Percentiles rank a stretch among this genome's conserved stretches.
These are phyloP conservation scores for Candida pseudoviswanathii DNA, from an alignment of 1,139 yeast species.

Conservation along the genomic window DNA sequence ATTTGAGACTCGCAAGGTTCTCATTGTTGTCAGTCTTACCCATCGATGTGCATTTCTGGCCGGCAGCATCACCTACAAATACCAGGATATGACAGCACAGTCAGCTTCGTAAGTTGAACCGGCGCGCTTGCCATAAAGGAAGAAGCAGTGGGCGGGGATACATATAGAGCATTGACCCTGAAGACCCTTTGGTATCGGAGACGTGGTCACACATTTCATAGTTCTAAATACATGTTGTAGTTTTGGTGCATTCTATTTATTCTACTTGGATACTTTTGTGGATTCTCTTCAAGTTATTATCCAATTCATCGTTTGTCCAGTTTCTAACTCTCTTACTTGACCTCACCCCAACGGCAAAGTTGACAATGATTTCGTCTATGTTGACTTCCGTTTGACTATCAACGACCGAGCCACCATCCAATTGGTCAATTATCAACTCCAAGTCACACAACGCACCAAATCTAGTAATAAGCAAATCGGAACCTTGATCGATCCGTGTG, in stretches of 20 bases:
- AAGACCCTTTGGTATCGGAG: too few relatives aligned
- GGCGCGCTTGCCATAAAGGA: too few relatives aligned
- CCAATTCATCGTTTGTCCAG: conserved; percentile 60
- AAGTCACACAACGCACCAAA: conserved; percentile 57
- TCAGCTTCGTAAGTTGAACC: too few relatives aligned
- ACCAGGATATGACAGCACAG: too few relatives aligned
- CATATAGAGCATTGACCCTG: too few relatives aligned
- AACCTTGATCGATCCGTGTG: conserved; percentile 61
- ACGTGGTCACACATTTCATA: neutral
- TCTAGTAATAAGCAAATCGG: conserved; percentile 61
- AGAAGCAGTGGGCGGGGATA: too few relatives aligned
- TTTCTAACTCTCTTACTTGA: conserved; percentile 57
- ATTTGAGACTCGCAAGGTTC: too few relatives aligned
- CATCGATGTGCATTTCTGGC: too few relatives aligned
- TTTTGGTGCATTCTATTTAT: neutral
- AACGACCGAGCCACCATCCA: conserved; percentile 21
- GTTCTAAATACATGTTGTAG: neutral
- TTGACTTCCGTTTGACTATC: conserved; percentile 43
- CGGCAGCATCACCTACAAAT: too few relatives aligned
- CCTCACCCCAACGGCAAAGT: conserved; percentile 44
- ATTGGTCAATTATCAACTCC: conserved; percentile 39
- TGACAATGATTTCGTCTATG: conserved; percentile 46
- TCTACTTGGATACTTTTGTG: conserved; percentile 14
- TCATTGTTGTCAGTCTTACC: too few relatives aligned
- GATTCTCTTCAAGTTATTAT: conserved; percentile 46